A percentile compares a stretch with the other conserved stretches of the same genome.
Conservation (phyloP, 139 green algal genomes). For the Raphidocelis subcapitata region DNA sequence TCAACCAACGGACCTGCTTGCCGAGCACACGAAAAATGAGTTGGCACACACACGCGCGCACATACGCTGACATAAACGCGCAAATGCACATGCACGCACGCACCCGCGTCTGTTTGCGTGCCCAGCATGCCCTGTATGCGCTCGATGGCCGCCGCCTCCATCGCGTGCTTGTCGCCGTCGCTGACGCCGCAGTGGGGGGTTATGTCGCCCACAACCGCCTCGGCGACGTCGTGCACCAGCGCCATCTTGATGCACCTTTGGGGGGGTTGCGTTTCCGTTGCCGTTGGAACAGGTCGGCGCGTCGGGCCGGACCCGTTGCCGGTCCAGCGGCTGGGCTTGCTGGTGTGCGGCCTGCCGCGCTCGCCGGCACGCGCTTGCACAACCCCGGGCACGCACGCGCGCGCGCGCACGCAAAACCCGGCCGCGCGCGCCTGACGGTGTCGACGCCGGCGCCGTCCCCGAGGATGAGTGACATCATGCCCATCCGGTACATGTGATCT, state of each 20-base stretch:
- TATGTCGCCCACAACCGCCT: conserved; percentile 95
- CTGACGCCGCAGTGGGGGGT: conserved; percentile 75
- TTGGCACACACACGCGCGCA: neutral
- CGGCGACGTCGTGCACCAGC: conserved; percentile 92
- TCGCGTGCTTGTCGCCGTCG: conserved; percentile 77
- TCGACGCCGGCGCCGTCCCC: conserved; percentile 18
- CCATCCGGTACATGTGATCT: conserved; percentile 97
- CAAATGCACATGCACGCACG: too few relatives aligned
- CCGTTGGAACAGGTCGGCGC: too few relatives aligned
- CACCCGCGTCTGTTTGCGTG: conserved; percentile 38
- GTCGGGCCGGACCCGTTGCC: too few relatives aligned
- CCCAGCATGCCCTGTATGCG: conserved; percentile 77
- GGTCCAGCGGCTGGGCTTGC: too few relatives aligned
- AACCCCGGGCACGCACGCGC: too few relatives aligned
- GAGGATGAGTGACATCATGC: conserved; percentile 76
- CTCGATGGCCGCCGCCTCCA: conserved; percentile 75
- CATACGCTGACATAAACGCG: too few relatives aligned
- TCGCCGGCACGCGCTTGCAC: too few relatives aligned
- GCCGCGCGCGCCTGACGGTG: neutral
- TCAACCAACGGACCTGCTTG: neutral
- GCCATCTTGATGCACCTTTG: conserved; percentile 85
- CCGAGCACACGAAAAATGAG: neutral
- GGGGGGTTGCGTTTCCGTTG: neutral
- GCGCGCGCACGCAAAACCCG: too few relatives aligned
- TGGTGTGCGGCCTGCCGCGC: too few relatives aligned